phyloP scores from a whole-genome alignment of 1,139 yeast species.

The Geotrichum carabidarum region DNA sequence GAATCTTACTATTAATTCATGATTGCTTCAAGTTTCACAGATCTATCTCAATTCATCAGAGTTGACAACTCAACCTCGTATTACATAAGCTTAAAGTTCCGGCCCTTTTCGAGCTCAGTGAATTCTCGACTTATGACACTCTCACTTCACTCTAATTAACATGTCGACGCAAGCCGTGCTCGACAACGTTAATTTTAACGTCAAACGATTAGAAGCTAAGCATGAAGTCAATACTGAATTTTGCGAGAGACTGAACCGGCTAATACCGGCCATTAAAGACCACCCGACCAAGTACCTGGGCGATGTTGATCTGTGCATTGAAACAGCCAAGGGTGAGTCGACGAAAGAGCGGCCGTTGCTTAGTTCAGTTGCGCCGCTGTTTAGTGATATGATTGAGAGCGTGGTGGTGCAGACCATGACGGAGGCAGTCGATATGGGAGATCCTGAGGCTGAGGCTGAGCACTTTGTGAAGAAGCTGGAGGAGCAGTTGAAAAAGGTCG shows the following conservation, averaged over 20 bases:
- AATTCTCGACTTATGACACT: no score
- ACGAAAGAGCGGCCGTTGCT: constrained; percentile 39
- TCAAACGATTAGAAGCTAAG: constrained; percentile 68
- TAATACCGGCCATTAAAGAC: constrained; percentile 40
- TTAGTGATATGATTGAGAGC: constrained; percentile 89
- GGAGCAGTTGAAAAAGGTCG: constrained; percentile 35
- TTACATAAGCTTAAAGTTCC: no score
- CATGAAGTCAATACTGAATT: constrained; percentile 69
- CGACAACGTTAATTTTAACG: constrained; percentile 35
- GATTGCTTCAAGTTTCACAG: no score
- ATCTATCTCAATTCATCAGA: no score
- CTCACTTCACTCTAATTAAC: no score
- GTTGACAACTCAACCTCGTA: no score
- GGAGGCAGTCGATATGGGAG: constrained; percentile 48
- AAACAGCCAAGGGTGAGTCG: constrained; percentile 28
- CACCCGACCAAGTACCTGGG: constrained; percentile 1
- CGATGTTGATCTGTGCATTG: constrained; percentile 11
- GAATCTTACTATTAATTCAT: no score
- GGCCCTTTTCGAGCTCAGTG: no score
- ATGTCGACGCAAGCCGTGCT: no score
- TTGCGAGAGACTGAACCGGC: constrained; percentile 62
- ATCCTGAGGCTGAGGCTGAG: constrained; percentile 41
- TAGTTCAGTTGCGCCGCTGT: constrained; percentile 50
- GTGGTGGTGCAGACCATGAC: constrained; percentile 63
- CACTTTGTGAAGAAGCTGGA: constrained; percentile 28